Conservation (phyloP, 768 basidiomycete genomes). For the Tubosaeta sp. region DNA sequence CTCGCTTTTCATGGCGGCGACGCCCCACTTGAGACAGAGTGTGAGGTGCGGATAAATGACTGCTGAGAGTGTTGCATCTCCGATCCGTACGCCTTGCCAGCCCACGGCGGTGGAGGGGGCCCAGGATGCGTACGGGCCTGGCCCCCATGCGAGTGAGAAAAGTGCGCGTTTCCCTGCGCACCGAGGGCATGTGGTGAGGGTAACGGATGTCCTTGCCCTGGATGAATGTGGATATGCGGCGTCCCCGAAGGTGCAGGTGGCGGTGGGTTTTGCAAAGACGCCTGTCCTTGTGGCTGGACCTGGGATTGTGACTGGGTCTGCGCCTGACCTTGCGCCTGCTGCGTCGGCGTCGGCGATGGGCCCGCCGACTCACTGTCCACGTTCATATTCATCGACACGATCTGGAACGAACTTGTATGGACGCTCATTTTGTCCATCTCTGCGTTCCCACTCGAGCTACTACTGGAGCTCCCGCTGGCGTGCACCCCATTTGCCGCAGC, state of each 20-base stretch:
- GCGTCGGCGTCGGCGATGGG: background rate
- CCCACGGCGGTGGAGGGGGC: constrained; percentile 25
- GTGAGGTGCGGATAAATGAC: constrained; percentile 46
- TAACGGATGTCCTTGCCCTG: constrained; percentile 7
- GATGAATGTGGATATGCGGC: constrained; percentile 15
- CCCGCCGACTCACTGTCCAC: constrained; percentile 16
- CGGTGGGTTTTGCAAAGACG: background rate
- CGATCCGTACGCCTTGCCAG: constrained; percentile 18
- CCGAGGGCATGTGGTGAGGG: constrained; percentile 1
- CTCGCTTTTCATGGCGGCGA: constrained; percentile 25
- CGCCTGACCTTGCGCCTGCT: constrained; percentile 1
- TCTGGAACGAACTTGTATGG: constrained; percentile 62
- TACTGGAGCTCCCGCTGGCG: constrained; percentile 15
- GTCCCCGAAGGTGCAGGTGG: constrained; percentile 3
- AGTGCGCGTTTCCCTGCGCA: constrained; percentile 3
- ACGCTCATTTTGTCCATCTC: constrained; percentile 32
- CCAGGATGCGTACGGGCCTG: constrained; percentile 14
- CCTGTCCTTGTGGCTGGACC: constrained; percentile 2
- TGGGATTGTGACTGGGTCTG: background rate
- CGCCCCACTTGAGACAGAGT: constrained; percentile 36
- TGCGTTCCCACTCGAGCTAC: constrained; percentile 3
- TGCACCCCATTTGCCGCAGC: constrained; percentile 28
- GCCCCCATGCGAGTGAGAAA: constrained; percentile 2
- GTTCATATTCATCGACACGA: constrained; percentile 27
- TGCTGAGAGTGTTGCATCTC: constrained; percentile 37